Base-by-base conservation (phyloP, 768 basidiomycete genomes). In the Pisolithus tinctorius region DNA sequence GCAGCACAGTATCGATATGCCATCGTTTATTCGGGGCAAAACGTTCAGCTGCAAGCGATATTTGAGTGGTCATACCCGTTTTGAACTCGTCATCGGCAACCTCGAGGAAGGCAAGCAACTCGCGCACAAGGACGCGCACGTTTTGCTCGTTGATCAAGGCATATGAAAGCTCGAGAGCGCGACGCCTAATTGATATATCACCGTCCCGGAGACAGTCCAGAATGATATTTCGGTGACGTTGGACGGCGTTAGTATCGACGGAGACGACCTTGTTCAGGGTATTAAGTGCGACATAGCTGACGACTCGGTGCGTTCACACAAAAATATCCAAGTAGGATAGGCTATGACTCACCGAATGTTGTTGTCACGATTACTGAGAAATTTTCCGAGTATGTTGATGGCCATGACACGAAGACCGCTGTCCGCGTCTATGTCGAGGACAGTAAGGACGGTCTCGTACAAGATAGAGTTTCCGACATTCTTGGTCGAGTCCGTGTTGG, bases 31-130 rank as follows among this genome's bases (percentile, higher is more conserved):
- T 97, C 0, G 96, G 96, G 0, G 95, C 95, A 63, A 91, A 98
- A 42, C 93, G 77, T 69, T 99, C 96, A 0, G 96, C 96, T 2
- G 93, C 95, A 25, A 97, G 74, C 49, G 86, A 91, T 45, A 99
- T 93, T 68, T 99, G 95, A 0, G 95, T 97, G 0, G 96, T 99
- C 84, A 99, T 87, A 1, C 92, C 88, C 13, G 92, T 81, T 71
- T 99, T 99, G 76, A 99, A 99, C 66, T 99, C 96, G 55, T 97
- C 94, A 63, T 98, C 96, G 29, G 96, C 95, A 17, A 97, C 91
- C 61, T 98, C 95, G 14, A 99, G 79, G 81, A 98, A 99, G 1
- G 92, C 90, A 42, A 98, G 76, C 26, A 99, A 75, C 61, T 99
- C 96, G 49, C 95, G 76, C 37, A 91, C 89, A 52, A 98, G 81